A percentile compares a stretch with the other conserved stretches of the same genome.
These are phyloP conservation scores for Monosporascus sp. DNA, from an alignment of 2,329 filamentous ascomycete genomes.

Conservation along the genomic window DNA sequence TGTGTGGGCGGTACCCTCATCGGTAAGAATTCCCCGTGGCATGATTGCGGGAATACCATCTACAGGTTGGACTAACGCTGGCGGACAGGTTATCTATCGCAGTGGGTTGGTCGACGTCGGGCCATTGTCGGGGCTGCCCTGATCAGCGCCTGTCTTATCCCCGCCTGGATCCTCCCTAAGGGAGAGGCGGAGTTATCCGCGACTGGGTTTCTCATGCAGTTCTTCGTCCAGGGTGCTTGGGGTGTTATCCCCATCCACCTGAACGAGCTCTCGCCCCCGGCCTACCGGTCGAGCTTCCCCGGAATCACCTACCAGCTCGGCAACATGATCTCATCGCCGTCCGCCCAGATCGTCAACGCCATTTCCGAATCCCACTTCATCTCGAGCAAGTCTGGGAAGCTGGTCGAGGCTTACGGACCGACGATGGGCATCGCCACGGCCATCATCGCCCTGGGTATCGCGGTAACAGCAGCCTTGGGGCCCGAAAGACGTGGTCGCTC, in stretches of 20 bases:
- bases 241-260: constrained; percentile 68
- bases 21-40: constrained; percentile 24
- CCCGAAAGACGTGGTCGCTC: constrained; percentile 68
- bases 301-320: constrained; percentile 70
- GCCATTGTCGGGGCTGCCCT: constrained; percentile 58
- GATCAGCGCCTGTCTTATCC: constrained; percentile 57
- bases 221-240: constrained; percentile 62
- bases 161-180: constrained; percentile 65
- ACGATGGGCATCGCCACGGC: constrained; percentile 72
- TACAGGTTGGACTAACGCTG: no score
- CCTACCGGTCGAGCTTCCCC: constrained; percentile 66
- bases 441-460: constrained; percentile 68
- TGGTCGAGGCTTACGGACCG: constrained; percentile 66
- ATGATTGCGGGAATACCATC: background rate
- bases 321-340: constrained; percentile 69
- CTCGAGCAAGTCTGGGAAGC: constrained; percentile 46
- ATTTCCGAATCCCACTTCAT: constrained; percentile 60
- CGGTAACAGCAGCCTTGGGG: constrained; percentile 61
- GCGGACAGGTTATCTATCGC: constrained; percentile 57
- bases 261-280: constrained; percentile 66
- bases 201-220: constrained; percentile 64
- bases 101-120: constrained; percentile 68
- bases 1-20: constrained; percentile 68
- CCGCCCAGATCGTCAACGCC: constrained; percentile 72
- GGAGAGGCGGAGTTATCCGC: constrained; percentile 55